Evolutionary conservation across 352 stramenopile genomes (phyloP), one percentile per base, ranked within the genome.

Genomic region (Labyrinthula sp.): DNA sequence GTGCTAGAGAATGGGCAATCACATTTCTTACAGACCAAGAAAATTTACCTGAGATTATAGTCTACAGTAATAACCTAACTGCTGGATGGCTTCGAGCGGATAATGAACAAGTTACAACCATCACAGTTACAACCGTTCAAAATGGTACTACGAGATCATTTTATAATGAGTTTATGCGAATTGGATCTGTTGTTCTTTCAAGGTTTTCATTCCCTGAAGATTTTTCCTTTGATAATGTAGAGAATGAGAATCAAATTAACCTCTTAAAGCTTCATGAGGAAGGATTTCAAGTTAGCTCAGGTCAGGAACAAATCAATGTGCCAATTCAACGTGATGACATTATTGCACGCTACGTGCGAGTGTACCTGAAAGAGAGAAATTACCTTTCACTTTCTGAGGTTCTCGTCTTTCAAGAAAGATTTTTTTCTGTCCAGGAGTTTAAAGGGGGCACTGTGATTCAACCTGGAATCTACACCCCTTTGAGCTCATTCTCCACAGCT

Each of bases 21-120:
- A 52, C 43, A 22, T 52, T 52, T 47, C 30, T 52, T 20, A 52
- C 43, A n/a, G 43, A 52, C 25, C 30, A 50, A 18, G 28, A 31
- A 9, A 23, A 52, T 24, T 25, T 52, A 8, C 31, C 30, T 14
- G 17, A 27, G 21, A 15, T 52, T 10, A 2, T 34, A 28, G 37
- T 52, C 6, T 30, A 43, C 2, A 14, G 4, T 14, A 52, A 52
- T 20, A 33, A 54, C 21, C 34, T 52, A 6, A 38, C 33, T 5
- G 43, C 43, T 10, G 43, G 43, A 5, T 5, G 21, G 9, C 17
- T 35, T 12, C 34, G 43, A 4, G 10, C 36, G 2, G 31, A 31
- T 3, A 35, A 45, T 10, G 43, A 52, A 17, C 43, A 52, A 15
- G 14, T 50, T 5, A 35, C 43, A 10, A 1, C 10, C 23, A 22